Evolutionary conservation across 1,139 yeast genomes (phyloP).

Genomic region (Nakaseomyces uthaithaninus): DNA sequence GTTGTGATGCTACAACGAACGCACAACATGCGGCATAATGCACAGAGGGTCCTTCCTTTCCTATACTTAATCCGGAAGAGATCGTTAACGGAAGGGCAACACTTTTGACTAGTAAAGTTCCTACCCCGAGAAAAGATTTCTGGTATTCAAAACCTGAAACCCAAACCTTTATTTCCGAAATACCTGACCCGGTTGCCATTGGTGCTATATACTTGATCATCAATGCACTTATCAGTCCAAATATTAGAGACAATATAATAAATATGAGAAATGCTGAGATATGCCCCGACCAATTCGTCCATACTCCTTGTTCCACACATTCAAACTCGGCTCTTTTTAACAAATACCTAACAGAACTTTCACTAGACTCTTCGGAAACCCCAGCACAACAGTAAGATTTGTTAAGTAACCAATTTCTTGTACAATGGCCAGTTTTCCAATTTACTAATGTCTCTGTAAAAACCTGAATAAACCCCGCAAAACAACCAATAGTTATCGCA

Average conservation of each 20-base stretch:
- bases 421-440: conserved; percentile 70
- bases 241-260: conserved; percentile 48
- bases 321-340: conserved; percentile 30
- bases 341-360: conserved; percentile 10
- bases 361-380: conserved; percentile 16
- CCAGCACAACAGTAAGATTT: conserved; percentile 79
- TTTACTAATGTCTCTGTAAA: conserved; percentile 83
- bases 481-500: conserved; percentile 68
- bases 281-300: conserved; percentile 49
- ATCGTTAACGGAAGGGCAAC: conserved; percentile 80
- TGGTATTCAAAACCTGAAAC: conserved; percentile 77
- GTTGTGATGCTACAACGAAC: conserved; percentile 35
- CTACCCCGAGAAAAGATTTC: conserved; percentile 67
- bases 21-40: conserved; percentile 75
- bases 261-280: conserved; percentile 51
- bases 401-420: conserved; percentile 60
- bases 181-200: conserved; percentile 94
- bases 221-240: conserved; percentile 59
- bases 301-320: conserved; percentile 39
- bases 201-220: conserved; percentile 72
- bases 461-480: conserved; percentile 75
- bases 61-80: conserved; percentile 82
- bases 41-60: conserved; percentile 90
- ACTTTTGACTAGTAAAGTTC: conserved; percentile 68
- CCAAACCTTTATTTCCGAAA: conserved; percentile 91